Evolutionary conservation across 345 rosid genomes (phyloP).

Genomic region (Citrus australasica): DNA sequence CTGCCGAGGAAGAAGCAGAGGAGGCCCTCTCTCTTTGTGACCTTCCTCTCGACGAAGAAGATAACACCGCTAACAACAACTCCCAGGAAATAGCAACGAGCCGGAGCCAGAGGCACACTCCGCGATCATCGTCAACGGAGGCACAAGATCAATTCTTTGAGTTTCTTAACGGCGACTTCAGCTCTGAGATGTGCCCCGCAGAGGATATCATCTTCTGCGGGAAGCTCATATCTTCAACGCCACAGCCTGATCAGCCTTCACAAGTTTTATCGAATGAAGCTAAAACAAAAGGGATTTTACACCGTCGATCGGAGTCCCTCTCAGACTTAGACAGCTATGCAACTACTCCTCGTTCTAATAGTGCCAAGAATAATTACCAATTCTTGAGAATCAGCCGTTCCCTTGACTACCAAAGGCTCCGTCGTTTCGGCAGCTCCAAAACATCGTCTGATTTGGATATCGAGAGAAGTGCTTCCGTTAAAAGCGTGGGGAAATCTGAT

Average conservation of each 20-base stretch:
- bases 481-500: slow-evolving; percentile 22
- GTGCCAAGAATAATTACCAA: slow-evolving; percentile 13
- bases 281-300: slow-evolving; percentile 1
- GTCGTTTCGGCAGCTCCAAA: slow-evolving; percentile 18
- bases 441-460: slow-evolving; percentile 8
- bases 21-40: slow-evolving; percentile 56
- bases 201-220: slow-evolving; percentile 71
- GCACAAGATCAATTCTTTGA: slow-evolving; percentile 40
- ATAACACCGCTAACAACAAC: neutral
- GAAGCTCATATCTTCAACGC: slow-evolving; percentile 52
- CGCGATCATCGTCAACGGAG: slow-evolving; percentile 22
- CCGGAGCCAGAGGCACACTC: neutral
- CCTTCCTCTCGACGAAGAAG: slow-evolving; percentile 27
- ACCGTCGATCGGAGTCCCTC: slow-evolving; percentile 54
- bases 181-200: slow-evolving; percentile 58
- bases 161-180: slow-evolving; percentile 38
- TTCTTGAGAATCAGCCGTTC: slow-evolving; percentile 60
- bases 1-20: slow-evolving; percentile 24
- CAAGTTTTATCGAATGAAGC: neutral
- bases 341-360: slow-evolving; percentile 14
- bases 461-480: slow-evolving; percentile 26
- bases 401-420: slow-evolving; percentile 42
- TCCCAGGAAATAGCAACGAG: neutral
- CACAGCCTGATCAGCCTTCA: slow-evolving; percentile 1
- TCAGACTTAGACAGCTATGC: slow-evolving; percentile 33